Evolutionary conservation across 345 rosid genomes (phyloP).

Genomic region (Syzygium grande): DNA sequence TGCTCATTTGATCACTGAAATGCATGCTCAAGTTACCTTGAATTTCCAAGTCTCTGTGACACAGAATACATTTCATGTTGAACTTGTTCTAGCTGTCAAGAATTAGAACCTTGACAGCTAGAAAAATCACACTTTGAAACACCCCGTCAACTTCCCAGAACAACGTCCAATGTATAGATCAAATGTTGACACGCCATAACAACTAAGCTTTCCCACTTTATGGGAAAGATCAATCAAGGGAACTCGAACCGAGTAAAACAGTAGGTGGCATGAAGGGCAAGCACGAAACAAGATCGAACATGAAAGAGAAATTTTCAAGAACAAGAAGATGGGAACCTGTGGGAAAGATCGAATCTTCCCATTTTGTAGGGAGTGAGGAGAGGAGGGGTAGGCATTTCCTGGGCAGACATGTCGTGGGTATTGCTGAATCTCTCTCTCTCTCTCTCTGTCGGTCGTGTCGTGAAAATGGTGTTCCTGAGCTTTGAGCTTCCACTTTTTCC

Average conservation of each 20-base stretch:
- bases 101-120: not conserved
- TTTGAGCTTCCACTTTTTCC: not conserved
- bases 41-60: not conserved
- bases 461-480: not conserved
- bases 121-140: not conserved
- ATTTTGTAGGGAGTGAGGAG: constrained; percentile 24
- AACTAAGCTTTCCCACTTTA: not conserved
- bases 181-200: not conserved
- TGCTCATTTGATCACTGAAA: not conserved
- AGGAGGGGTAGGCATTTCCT: constrained; percentile 1
- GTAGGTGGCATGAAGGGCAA: not conserved
- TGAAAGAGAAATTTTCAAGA: not conserved
- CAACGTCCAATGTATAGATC: not conserved
- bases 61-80: not conserved
- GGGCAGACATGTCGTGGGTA: not conserved
- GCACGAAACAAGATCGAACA: not conserved
- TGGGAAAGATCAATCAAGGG: not conserved
- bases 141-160: not conserved
- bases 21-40: not conserved
- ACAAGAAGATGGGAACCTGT: constrained; percentile 7
- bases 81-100: not conserved
- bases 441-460: not conserved
- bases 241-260: not conserved
- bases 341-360: constrained; percentile 27
- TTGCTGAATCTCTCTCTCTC: not conserved